A percentile compares a stretch with the other conserved stretches of the same genome.
Evolutionary conservation across 352 stramenopile species (phyloP).

Genomic region (Pythium dissotocum): DNA sequence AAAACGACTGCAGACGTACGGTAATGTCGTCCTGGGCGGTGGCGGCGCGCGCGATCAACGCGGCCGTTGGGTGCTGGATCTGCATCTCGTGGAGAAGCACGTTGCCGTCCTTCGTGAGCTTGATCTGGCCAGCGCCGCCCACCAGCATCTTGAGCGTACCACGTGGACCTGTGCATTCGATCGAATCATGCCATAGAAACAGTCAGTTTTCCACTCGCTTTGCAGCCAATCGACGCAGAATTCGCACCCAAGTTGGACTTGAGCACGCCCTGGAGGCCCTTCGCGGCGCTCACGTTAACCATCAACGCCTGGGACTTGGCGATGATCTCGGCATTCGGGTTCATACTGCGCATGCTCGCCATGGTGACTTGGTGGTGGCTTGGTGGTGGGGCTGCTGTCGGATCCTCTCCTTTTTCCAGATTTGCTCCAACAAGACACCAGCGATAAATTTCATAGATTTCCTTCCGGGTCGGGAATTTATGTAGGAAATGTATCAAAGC

Average conservation of each 20-base stretch:
- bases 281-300: slow-evolving; percentile 97
- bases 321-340: slow-evolving; percentile 97
- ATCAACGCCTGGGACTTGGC: slow-evolving; percentile 93
- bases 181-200: neutral
- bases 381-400: slow-evolving; percentile 6
- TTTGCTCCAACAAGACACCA: slow-evolving; percentile 27
- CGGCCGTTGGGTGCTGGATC: slow-evolving; percentile 98
- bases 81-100: slow-evolving; percentile 99
- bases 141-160: slow-evolving; percentile 99
- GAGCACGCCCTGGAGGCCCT: slow-evolving; percentile 95
- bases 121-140: slow-evolving; percentile 98
- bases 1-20: slow-evolving; percentile 26
- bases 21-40: slow-evolving; percentile 96
- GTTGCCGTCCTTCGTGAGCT: slow-evolving; percentile 99
- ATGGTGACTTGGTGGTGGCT: slow-evolving; percentile 33
- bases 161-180: slow-evolving; percentile 74
- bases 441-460: slow-evolving; percentile 19
- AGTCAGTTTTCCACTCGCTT: neutral
- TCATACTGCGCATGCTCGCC: slow-evolving; percentile 82
- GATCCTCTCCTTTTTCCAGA: slow-evolving; percentile 30
- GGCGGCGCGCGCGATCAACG: slow-evolving; percentile 97
- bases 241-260: slow-evolving; percentile 90
- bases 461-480: neutral
- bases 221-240: neutral
- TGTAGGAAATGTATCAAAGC: neutral